These are phyloP conservation scores for Rosa chinensis DNA, from an alignment of 306 rosid genomes.

Conservation along the genomic window DNA sequence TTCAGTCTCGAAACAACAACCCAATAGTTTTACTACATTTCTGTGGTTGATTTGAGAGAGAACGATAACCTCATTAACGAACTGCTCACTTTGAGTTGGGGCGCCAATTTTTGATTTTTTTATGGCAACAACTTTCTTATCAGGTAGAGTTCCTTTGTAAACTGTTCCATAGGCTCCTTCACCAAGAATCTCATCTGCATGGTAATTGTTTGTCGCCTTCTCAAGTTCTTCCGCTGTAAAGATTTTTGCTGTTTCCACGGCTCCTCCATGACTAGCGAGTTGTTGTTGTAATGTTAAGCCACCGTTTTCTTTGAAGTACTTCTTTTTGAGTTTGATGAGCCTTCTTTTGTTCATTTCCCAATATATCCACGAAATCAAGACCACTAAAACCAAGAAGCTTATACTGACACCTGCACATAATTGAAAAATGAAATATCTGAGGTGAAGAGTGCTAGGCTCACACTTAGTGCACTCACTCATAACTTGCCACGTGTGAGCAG, in stretches of 20 bases:
- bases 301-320: constrained; percentile 25
- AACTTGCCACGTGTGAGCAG: too few species aligned
- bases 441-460: too few species aligned
- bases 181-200: constrained; percentile 2
- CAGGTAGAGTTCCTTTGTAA: constrained; percentile 1
- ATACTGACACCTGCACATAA: background rate
- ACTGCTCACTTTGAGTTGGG: background rate
- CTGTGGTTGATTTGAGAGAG: constrained; percentile 30
- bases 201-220: constrained; percentile 15
- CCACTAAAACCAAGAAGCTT: background rate
- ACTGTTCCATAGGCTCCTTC: constrained; percentile 18
- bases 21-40: constrained; percentile 26
- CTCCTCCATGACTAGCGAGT: background rate
- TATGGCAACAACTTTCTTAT: constrained; percentile 16
- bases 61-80: constrained; percentile 28
- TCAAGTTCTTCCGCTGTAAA: constrained; percentile 8
- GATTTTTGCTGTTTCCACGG: background rate
- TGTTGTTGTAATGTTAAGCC: background rate
- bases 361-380: background rate
- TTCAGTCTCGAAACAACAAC: constrained; percentile 31
- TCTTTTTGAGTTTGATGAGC: constrained; percentile 5
- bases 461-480: too few species aligned
- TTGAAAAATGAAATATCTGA: background rate
- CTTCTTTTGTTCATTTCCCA: constrained; percentile 13
- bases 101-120: constrained; percentile 19